These are phyloP conservation scores for Canavalia gladiata DNA, from an alignment of 306 rosid genomes.

Conservation along the genomic window DNA sequence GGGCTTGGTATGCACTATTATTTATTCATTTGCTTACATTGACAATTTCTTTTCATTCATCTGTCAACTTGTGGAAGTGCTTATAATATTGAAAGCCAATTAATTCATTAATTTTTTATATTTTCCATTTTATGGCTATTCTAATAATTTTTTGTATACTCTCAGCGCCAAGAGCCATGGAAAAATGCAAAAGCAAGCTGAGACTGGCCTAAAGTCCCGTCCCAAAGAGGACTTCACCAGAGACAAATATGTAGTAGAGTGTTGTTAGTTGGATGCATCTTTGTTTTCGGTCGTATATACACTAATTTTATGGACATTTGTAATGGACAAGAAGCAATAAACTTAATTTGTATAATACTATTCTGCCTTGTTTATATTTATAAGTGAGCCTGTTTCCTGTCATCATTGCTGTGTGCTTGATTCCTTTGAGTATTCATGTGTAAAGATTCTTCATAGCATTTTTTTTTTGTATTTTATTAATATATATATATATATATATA, in stretches of 20 bases:
- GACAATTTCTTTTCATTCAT: background rate
- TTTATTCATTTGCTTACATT: too few relatives aligned
- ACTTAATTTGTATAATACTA: constrained; percentile 60
- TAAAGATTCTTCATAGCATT: too few relatives aligned
- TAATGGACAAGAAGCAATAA: constrained; percentile 79
- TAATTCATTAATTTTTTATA: background rate
- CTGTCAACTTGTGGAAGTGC: background rate
- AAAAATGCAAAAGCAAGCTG: constrained; percentile 98
- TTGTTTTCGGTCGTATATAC: constrained; percentile 67
- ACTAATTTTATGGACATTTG: constrained; percentile 58
- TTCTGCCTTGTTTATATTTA: constrained; percentile 71
- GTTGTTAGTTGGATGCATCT: constrained; percentile 61
- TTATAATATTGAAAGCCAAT: constrained; percentile 6
- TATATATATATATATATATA: too few relatives aligned
- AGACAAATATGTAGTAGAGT: constrained; percentile 48
- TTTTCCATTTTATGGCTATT: background rate
- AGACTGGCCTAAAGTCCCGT: constrained; percentile 39
- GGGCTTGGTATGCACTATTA: constrained; percentile 79
- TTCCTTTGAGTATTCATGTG: constrained; percentile 39
- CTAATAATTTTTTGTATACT: constrained; percentile 36
- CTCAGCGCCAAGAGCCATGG: constrained; percentile 99
- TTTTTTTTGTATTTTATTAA: too few relatives aligned
- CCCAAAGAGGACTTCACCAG: constrained; percentile 47
- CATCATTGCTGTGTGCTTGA: constrained; percentile 69
- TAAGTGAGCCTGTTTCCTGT: constrained; percentile 56